phyloP scores from a whole-genome alignment of 2,329 filamentous ascomycete genomes.

The Pseudogymnoascus sp. region DNA sequence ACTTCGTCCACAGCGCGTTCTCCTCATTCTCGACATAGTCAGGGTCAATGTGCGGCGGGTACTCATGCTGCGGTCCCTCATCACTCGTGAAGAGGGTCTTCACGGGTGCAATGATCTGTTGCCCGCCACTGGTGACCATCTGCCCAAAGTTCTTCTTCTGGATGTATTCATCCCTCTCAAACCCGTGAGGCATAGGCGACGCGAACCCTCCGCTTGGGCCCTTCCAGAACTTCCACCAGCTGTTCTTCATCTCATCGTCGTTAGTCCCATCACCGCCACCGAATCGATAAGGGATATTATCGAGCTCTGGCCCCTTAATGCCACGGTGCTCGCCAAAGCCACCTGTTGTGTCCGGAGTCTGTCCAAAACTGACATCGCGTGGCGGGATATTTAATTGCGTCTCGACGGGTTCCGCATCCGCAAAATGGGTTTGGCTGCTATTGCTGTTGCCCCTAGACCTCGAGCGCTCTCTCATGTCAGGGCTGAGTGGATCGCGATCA shows the following conservation, averaged over 20 bases:
- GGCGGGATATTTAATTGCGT: neutral
- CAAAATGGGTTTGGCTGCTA: neutral
- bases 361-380: neutral
- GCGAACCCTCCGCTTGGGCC: slow-evolving; percentile 52
- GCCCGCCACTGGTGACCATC: neutral
- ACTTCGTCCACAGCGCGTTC: slow-evolving; percentile 70
- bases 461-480: neutral
- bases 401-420: slow-evolving; percentile 29
- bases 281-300: slow-evolving; percentile 6
- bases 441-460: neutral
- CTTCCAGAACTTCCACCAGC: slow-evolving; percentile 60
- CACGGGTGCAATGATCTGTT: neutral
- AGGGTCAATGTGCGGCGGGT: slow-evolving; percentile 55
- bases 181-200: slow-evolving; percentile 52
- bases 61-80: slow-evolving; percentile 33
- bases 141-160: slow-evolving; percentile 8
- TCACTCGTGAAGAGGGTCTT: slow-evolving; percentile 13
- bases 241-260: slow-evolving; percentile 11
- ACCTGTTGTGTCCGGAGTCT: neutral
- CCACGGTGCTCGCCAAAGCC: slow-evolving; percentile 3
- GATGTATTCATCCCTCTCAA: slow-evolving; percentile 28
- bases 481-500: slow-evolving; percentile 12
- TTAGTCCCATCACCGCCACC: neutral
- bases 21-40: slow-evolving; percentile 54
- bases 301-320: neutral